A percentile compares a stretch with the other conserved stretches of the same genome.
Conservation (phyloP, 495 filamentous ascomycete genomes). For the Aeminium ludgeri region DNA sequence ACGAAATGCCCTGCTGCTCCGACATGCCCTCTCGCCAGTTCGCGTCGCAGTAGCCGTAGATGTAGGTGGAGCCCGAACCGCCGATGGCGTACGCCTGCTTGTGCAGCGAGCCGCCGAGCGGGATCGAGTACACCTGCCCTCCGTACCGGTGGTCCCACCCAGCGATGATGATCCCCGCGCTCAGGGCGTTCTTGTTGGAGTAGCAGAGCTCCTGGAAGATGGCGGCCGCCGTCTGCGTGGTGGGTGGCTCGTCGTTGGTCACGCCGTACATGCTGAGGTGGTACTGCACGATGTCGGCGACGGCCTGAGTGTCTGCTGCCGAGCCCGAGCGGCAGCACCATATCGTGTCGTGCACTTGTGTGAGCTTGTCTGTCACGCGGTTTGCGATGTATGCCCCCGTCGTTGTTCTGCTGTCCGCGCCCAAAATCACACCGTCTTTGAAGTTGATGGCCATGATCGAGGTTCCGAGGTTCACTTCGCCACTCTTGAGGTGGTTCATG, state of each 20-base stretch:
- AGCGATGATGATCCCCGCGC: constrained; percentile 93
- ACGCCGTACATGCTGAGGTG: constrained; percentile 86
- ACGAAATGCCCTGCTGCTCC: constrained; percentile 78
- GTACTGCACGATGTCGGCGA: constrained; percentile 94
- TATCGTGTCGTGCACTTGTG: constrained; percentile 94
- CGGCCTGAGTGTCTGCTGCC: constrained; percentile 91
- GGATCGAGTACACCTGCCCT: constrained; percentile 93
- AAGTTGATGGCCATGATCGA: constrained; percentile 98
- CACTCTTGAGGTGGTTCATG: constrained; percentile 87
- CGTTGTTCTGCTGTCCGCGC: constrained; percentile 94
- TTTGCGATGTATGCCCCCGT: constrained; percentile 98
- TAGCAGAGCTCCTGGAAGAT: constrained; percentile 98
- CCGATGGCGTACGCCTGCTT: constrained; percentile 93
- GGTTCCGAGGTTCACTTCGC: constrained; percentile 84
- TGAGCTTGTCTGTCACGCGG: constrained; percentile 97
- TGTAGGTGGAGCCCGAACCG: constrained; percentile 94
- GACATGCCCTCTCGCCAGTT: constrained; percentile 94
- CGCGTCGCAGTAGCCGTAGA: constrained; percentile 95
- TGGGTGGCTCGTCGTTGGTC: constrained; percentile 70
- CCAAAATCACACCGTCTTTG: constrained; percentile 90
- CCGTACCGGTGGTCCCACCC: constrained; percentile 88
- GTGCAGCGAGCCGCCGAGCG: constrained; percentile 89
- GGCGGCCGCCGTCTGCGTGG: constrained; percentile 81
- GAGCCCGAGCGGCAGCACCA: constrained; percentile 98
- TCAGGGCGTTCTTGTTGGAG: constrained; percentile 81